These are phyloP conservation scores for Lipomyces japonicus DNA, from an alignment of 805 yeast genomes.

Conservation along the genomic window DNA sequence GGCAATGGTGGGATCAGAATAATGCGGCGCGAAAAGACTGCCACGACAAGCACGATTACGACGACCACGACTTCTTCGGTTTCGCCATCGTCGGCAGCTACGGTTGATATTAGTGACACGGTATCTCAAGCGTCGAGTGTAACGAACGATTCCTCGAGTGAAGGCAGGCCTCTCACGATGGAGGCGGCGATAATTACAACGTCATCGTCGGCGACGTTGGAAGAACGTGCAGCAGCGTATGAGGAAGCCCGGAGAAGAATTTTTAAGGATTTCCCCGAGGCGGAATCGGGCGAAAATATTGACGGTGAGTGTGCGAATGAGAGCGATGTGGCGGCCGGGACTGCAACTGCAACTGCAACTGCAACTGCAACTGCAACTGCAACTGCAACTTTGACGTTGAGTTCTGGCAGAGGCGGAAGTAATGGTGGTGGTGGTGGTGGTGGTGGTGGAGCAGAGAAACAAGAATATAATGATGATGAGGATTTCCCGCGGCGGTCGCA, in stretches of 20 bases:
- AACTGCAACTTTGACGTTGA: no score
- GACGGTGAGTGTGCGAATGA: conserved; percentile 1
- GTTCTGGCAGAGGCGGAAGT: neutral
- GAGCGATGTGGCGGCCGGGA: neutral
- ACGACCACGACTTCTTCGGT: conserved; percentile 15
- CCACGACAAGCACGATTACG: no score
- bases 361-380: neutral
- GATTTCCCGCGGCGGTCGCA: conserved; percentile 23
- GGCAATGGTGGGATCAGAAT: conserved; percentile 16
- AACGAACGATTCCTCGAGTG: conserved; percentile 9
- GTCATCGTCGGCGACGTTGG: conserved; percentile 24
- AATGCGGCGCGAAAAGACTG: conserved; percentile 27
- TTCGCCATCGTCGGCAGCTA: conserved; percentile 12
- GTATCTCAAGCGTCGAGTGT: conserved; percentile 7
- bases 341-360: neutral
- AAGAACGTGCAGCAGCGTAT: conserved; percentile 42
- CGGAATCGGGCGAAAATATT: conserved; percentile 1
- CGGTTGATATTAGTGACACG: conserved; percentile 13
- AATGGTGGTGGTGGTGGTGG: neutral
- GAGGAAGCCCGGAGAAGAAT: conserved; percentile 42
- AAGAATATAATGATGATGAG: conserved; percentile 10
- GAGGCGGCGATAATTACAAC: neutral
- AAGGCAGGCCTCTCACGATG: no score
- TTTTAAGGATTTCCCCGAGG: conserved; percentile 34
- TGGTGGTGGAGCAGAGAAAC: neutral